Conservation (phyloP, 768 basidiomycete genomes). For the Auricularia cornea region DNA sequence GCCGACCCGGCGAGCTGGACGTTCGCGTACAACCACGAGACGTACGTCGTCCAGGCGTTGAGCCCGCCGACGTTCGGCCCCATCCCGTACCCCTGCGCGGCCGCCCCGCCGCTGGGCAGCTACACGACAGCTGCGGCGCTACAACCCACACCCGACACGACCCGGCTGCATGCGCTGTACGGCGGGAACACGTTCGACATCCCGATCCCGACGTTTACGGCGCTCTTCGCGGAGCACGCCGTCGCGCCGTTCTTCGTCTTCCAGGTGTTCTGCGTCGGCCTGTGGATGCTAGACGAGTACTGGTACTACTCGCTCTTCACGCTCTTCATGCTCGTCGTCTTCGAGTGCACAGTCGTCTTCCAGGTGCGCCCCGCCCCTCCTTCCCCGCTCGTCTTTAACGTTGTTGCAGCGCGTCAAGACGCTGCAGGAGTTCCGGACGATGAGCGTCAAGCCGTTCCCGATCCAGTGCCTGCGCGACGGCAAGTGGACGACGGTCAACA, state of each 20-base stretch:
- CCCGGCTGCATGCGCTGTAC: constrained; percentile 55
- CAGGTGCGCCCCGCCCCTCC: constrained; percentile 50
- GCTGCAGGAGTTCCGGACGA: constrained; percentile 90
- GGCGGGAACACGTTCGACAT: constrained; percentile 96
- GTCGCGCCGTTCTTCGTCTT: constrained; percentile 99
- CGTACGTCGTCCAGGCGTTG: constrained; percentile 60
- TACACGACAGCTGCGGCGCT: constrained; percentile 43
- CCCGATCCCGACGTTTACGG: constrained; percentile 88
- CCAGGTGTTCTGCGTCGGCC: constrained; percentile 93
- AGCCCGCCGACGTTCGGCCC: constrained; percentile 56
- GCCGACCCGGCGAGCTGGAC: constrained; percentile 56
- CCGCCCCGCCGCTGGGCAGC: constrained; percentile 54
- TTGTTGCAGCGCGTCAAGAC: constrained; percentile 73
- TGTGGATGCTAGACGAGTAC: constrained; percentile 98
- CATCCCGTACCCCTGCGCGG: constrained; percentile 82
- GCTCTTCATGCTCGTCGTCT: constrained; percentile 95
- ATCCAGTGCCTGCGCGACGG: constrained; percentile 74
- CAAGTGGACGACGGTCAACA: constrained; percentile 73
- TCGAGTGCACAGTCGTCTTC: constrained; percentile 98
- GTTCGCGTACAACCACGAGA: constrained; percentile 93
- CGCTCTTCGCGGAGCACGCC: constrained; percentile 91
- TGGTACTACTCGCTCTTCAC: constrained; percentile 99
- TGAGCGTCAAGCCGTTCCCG: constrained; percentile 87
- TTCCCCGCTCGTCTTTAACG: constrained; percentile 1
- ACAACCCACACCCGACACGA: constrained; percentile 25